Evolutionary conservation across 148 eudicot genomes (phyloP).

Genomic region (Bassia scoparia): DNA sequence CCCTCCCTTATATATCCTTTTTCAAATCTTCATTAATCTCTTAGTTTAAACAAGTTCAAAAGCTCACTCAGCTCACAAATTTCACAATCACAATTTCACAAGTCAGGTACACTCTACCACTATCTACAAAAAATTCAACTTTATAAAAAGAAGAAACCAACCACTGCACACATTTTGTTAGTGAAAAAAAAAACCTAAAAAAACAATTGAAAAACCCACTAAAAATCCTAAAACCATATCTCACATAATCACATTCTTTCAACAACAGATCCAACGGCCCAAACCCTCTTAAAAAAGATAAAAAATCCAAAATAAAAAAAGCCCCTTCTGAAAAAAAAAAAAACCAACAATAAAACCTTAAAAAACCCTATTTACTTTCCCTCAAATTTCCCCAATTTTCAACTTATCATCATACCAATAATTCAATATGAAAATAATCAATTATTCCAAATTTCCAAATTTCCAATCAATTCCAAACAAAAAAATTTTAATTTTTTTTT

Average conservation of each 20-base stretch:
- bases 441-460: not conserved
- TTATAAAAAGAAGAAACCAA: too few relatives aligned
- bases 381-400: not conserved
- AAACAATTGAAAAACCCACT: too few relatives aligned
- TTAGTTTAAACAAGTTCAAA: not conserved
- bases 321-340: not conserved
- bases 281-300: not conserved
- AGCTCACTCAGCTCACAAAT: not conserved
- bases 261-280: too few relatives aligned
- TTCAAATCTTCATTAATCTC: not conserved
- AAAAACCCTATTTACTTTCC: not conserved
- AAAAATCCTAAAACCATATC: too few relatives aligned
- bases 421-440: not conserved
- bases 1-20: not conserved
- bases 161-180: too few relatives aligned
- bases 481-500: conserved; percentile 5
- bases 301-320: not conserved
- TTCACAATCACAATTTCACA: too few relatives aligned
- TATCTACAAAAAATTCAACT: too few relatives aligned
- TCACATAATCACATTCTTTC: too few relatives aligned
- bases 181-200: too few relatives aligned
- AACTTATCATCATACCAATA: not conserved
- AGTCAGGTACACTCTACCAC: too few relatives aligned
- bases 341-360: not conserved
- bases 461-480: conserved; percentile 14